A percentile compares a stretch with the other conserved stretches of the same genome.
Evolutionary conservation across 2,329 filamentous ascomycete species (phyloP).

Genomic region (Epichloe elymi): DNA sequence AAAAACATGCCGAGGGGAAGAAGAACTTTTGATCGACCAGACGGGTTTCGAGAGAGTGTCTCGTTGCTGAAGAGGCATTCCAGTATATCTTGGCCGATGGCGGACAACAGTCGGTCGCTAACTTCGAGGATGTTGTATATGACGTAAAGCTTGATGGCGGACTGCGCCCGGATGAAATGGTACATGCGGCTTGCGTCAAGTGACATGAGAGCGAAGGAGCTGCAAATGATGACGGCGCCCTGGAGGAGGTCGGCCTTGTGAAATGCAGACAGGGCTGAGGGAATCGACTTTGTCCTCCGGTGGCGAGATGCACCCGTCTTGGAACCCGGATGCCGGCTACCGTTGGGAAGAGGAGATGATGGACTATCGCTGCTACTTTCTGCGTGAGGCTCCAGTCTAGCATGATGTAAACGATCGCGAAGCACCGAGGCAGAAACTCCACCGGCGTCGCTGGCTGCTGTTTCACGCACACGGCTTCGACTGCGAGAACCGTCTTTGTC

Average conservation of each 20-base stretch:
- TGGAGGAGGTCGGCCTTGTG: constrained; percentile 95
- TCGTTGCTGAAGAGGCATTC: constrained; percentile 93
- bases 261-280: constrained; percentile 71
- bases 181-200: constrained; percentile 97
- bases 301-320: constrained; percentile 37
- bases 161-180: constrained; percentile 90
- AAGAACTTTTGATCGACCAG: constrained; percentile 82
- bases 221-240: constrained; percentile 75
- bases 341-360: constrained; percentile 9
- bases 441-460: constrained; percentile 10
- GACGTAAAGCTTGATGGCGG: constrained; percentile 95
- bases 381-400: not conserved
- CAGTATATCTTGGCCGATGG: constrained; percentile 87
- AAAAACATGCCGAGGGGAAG: constrained; percentile 85
- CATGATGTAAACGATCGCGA: constrained; percentile 4
- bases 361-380: constrained; percentile 2
- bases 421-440: constrained; percentile 2
- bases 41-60: constrained; percentile 73
- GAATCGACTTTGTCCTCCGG: constrained; percentile 67
- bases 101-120: constrained; percentile 76
- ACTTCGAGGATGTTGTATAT: constrained; percentile 97
- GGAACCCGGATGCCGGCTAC: constrained; percentile 14
- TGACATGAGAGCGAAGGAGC: constrained; percentile 72
- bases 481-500: constrained; percentile 26
- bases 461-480: constrained; percentile 22